phyloP scores from a whole-genome alignment of 805 yeast species.

The Suhomyces xylopsoci region DNA sequence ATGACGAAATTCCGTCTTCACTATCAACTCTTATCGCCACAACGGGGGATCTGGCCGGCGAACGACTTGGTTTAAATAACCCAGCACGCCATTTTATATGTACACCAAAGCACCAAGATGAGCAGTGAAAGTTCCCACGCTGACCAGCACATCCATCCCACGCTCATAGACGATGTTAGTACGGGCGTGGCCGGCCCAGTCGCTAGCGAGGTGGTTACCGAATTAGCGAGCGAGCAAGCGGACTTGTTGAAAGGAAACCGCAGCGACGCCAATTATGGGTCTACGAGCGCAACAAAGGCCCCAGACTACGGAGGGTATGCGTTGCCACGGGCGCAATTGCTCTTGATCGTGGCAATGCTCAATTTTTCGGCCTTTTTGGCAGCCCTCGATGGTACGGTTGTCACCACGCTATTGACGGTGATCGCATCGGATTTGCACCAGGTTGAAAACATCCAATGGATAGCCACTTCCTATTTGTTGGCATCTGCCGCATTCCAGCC shows the following conservation, averaged over 20 bases:
- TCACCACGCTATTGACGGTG: constrained; percentile 60
- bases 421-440: constrained; percentile 70
- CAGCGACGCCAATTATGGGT: constrained; percentile 14
- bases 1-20: background rate
- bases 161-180: constrained; percentile 26
- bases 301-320: constrained; percentile 19
- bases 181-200: constrained; percentile 32
- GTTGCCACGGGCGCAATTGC: constrained; percentile 29
- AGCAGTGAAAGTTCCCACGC: background rate
- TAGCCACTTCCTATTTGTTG: constrained; percentile 66
- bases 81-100: background rate
- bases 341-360: constrained; percentile 27
- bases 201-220: constrained; percentile 37
- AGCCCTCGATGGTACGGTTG: constrained; percentile 64
- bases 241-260: constrained; percentile 11
- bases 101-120: background rate
- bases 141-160: constrained; percentile 7
- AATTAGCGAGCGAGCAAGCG: constrained; percentile 17
- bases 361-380: constrained; percentile 51
- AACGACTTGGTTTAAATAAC: background rate
- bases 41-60: background rate
- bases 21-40: background rate
- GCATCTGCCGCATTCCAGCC: constrained; percentile 76
- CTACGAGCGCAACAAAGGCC: constrained; percentile 6
- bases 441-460: constrained; percentile 64